These are phyloP conservation scores for Colletotrichum sp. DNA, from an alignment of 2,329 filamentous ascomycete species.

Conservation along the genomic window DNA sequence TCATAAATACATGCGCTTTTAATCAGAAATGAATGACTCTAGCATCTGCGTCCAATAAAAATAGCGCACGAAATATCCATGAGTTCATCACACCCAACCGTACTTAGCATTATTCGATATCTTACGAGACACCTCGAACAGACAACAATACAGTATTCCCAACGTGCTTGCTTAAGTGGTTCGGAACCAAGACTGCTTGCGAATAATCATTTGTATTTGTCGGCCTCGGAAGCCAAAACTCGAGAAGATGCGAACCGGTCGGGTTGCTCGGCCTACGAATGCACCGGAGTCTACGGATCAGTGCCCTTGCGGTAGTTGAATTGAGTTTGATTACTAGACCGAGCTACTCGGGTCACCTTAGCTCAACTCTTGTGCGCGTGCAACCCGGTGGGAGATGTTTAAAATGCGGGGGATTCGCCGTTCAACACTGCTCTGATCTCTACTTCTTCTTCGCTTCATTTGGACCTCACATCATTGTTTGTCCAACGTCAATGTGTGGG, in stretches of 20 bases:
- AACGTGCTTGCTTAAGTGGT: background rate
- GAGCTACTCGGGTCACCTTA: background rate
- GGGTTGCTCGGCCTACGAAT: background rate
- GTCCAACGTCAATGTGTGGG: background rate
- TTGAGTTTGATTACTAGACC: background rate
- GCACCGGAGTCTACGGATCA: background rate
- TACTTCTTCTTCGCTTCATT: background rate
- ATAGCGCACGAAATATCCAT: background rate
- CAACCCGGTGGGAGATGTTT: background rate
- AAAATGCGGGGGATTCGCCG: background rate
- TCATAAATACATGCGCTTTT: background rate
- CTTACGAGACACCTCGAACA: background rate
- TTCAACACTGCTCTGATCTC: background rate
- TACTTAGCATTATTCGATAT: background rate
- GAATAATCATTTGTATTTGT: background rate
- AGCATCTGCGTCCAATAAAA: background rate
- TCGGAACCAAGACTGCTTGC: background rate
- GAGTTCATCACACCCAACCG: background rate
- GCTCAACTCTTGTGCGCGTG: background rate
- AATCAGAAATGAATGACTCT: background rate
- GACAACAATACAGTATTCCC: background rate
- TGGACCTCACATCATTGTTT: background rate
- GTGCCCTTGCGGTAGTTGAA: background rate
- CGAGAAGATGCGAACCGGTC: background rate
- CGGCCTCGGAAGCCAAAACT: background rate